These are phyloP conservation scores for Sphaerobolus stellatus DNA, from an alignment of 1,284 basidiomycete species.

Conservation along the genomic window DNA sequence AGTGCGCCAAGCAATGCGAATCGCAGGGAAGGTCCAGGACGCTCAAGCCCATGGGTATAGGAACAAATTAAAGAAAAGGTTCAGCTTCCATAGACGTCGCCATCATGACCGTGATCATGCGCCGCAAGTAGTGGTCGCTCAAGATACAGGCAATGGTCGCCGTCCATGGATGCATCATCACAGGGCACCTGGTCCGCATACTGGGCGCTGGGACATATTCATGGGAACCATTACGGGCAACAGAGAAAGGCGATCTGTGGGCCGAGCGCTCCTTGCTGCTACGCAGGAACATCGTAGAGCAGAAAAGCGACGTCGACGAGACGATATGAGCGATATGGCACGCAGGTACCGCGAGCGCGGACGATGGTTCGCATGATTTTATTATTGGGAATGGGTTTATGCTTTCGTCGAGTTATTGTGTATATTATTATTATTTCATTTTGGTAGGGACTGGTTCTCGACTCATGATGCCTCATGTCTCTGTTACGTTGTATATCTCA, in stretches of 20 bases:
- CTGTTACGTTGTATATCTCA: background rate
- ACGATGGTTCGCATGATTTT: too few species aligned
- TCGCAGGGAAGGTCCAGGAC: background rate
- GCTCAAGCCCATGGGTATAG: background rate
- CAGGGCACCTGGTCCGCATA: background rate
- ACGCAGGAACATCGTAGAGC: constrained; percentile 5
- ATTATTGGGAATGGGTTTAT: too few species aligned
- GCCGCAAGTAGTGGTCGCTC: background rate
- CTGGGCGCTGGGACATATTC: constrained; percentile 1
- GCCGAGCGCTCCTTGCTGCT: constrained; percentile 1
- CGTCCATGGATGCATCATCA: constrained; percentile 7
- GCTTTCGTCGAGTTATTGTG: too few species aligned
- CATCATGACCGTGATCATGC: constrained; percentile 3
- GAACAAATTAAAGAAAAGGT: constrained; percentile 1
- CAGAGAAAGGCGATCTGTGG: background rate
- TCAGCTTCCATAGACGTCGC: background rate
- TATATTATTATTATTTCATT: background rate
- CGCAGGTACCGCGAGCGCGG: background rate
- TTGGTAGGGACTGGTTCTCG: too few species aligned
- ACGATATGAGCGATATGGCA: constrained; percentile 4
- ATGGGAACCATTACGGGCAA: constrained; percentile 4
- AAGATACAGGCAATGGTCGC: background rate
- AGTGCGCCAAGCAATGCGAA: background rate
- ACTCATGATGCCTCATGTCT: too few species aligned
- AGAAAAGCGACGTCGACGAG: background rate